Evolutionary conservation across 345 rosid genomes (phyloP), one percentile per base, ranked within the genome.

Genomic region (Sisymbrium altissimum): DNA sequence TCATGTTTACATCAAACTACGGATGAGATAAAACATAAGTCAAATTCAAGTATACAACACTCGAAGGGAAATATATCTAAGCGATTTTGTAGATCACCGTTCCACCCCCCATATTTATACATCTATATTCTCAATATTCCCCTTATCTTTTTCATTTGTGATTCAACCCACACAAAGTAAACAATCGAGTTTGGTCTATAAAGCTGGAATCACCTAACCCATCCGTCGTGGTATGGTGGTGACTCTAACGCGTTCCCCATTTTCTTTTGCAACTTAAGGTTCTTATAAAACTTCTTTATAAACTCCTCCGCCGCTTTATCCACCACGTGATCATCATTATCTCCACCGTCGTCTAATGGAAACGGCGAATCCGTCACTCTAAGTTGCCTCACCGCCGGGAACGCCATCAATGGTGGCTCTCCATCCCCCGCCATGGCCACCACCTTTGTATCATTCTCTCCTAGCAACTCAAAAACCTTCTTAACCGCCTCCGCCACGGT

Each of bases 361-460:
- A 88, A 91, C 14, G 97, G 95, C 2, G 97, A 91, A 74, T 88
- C 95, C 13, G 92, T 88, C 59, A 91, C 85, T 73, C 97, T 80
- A 66, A 88, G 78, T 73, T 83, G 94, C 72, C 91, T 81, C 57
- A 81, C 94, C 78, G 73, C 73, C 9, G 92, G 88, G 7, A 86
- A 90, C 33, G 81, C 64, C 18, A 70, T 25, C 55, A 78, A 56
- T 1, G 91, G 79, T 0, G 89, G 70, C 29, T 44, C 65, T 30
- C 6, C n/a, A 0, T 77, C 70, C 54, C 53, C 82, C 43, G 61
- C 73, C 44, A 3, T 38, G 13, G 41, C 33, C 29, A 71, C 78
- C 17, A 19, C 27, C 19, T 66, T 66, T 15, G 30, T 60, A 13
- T 78, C 77, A 38, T 62, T 81, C 23, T 64, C 82, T 40, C 87